Conservation (phyloP, 805 yeast species). For the Tetrapisispora iriomotensis region DNA sequence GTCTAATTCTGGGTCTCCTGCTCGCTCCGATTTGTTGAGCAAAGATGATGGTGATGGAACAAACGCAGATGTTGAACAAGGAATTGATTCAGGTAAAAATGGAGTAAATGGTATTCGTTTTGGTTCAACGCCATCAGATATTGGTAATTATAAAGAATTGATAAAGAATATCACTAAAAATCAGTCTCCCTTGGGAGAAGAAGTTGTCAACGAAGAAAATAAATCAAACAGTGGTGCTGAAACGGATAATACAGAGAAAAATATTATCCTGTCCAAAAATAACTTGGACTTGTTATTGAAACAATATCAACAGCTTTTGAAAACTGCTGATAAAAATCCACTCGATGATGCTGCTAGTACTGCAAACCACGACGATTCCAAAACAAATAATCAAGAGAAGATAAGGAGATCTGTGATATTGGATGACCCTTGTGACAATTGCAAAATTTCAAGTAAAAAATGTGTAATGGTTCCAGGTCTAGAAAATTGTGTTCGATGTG, state of each 20-base stretch:
- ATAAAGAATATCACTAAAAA: no score
- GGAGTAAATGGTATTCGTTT: no score
- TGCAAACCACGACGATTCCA: neutral
- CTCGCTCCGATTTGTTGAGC: no score
- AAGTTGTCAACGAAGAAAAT: no score
- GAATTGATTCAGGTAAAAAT: neutral
- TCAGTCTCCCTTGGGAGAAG: no score
- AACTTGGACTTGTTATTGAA: slow-evolving; percentile 20
- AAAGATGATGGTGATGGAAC: neutral
- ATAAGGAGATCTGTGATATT: neutral
- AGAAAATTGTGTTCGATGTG: slow-evolving; percentile 66
- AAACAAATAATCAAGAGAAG: neutral
- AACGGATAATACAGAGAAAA: neutral
- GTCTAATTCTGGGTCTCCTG: no score
- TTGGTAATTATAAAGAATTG: no score
- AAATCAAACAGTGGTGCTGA: neutral
- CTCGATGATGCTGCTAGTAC: neutral
- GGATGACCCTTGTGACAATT: slow-evolving; percentile 65
- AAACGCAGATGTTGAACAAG: neutral
- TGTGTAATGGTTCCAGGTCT: slow-evolving; percentile 63
- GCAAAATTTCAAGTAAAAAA: slow-evolving; percentile 68
- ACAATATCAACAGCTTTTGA: slow-evolving; percentile 23
- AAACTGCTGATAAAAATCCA: slow-evolving; percentile 7
- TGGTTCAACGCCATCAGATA: no score
- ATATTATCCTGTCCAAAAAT: slow-evolving; percentile 1